Base-by-base conservation (phyloP, 805 yeast species). In the Allodekkera sacchari region DNA sequence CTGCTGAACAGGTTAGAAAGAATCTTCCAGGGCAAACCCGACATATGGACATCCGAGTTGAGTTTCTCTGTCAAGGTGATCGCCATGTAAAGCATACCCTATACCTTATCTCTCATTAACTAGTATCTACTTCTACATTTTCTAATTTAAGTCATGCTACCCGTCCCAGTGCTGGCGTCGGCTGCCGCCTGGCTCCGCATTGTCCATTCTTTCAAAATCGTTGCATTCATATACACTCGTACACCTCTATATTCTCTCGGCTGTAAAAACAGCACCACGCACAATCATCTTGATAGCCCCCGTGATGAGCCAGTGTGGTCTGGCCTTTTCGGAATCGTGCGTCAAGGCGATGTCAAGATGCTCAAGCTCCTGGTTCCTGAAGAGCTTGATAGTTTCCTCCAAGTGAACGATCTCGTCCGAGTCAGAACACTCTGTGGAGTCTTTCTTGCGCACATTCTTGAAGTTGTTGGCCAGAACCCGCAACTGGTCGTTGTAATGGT, bases 331-430 rank as follows among this genome's bases (percentile, higher is more conserved):
- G 1, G 97, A 88, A 53, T 89, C 97, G 48, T 92, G 69, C 44
- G 83, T 81, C 14, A 92, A 73, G 1, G 98, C 98, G 0, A 95
- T 89, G 44, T 92, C 85, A 44, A 92, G 66, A 62, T 92, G 98
- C 57, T 89, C 97, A 38, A 89, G 65, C 56, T 89, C 98, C 31
- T 89, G 95, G 52, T 89, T 97, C 52, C 98, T 69, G 53, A 89
- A 92, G 31, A 71, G 64, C 36, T 75, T 75, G 33, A 92, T 78
- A 1, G 73, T 67, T 17, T 68, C 62, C 40, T 74, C 79, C 47
- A 92, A 61, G 2, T 61, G 55, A 3, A 57, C 51, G 27, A 85
- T 52, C 47, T 82, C 94, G 18, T 69, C 63, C 5, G 79, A 68
- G 7, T 59, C 57, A 0, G 56, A 37, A 7, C 41, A 22, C 12